These are phyloP conservation scores for Tetragonia tetragonoides DNA, from an alignment of 148 eudicot species.

Conservation along the genomic window DNA sequence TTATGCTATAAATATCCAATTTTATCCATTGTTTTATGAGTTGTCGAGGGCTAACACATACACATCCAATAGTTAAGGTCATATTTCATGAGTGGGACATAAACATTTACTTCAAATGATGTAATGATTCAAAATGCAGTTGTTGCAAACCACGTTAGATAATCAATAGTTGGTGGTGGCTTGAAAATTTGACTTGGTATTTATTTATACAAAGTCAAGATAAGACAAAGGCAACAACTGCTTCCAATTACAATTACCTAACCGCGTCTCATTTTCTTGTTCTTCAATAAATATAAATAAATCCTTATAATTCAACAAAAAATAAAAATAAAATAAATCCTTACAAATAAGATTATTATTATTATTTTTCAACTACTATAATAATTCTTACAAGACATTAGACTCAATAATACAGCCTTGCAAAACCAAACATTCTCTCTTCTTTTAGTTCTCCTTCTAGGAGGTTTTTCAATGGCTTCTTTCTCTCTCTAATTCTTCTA, in stretches of 20 bases:
- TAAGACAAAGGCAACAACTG: slow-evolving; percentile 10
- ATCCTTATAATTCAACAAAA: neutral
- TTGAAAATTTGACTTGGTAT: slow-evolving; percentile 23
- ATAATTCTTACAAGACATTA: neutral
- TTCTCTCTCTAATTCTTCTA: neutral
- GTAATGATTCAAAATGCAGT: slow-evolving; percentile 13
- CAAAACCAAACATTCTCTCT: neutral
- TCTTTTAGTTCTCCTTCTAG: slow-evolving; percentile 7
- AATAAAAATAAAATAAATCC: no score
- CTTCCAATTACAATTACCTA: slow-evolving; percentile 11
- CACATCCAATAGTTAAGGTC: no score
- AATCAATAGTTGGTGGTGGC: slow-evolving; percentile 13
- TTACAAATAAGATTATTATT: no score
- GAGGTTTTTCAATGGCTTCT: slow-evolving; percentile 18
- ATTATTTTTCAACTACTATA: no score
- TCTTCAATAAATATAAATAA: no score
- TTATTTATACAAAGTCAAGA: neutral
- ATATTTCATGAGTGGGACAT: no score
- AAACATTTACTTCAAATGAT: neutral
- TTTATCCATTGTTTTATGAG: no score
- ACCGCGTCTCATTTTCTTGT: neutral
- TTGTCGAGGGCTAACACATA: no score
- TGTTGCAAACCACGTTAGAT: slow-evolving; percentile 30
- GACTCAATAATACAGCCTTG: neutral
- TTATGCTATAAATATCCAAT: no score